Evolutionary conservation across 2,329 filamentous ascomycete species (phyloP).

Genomic region (Triangularia setosa): DNA sequence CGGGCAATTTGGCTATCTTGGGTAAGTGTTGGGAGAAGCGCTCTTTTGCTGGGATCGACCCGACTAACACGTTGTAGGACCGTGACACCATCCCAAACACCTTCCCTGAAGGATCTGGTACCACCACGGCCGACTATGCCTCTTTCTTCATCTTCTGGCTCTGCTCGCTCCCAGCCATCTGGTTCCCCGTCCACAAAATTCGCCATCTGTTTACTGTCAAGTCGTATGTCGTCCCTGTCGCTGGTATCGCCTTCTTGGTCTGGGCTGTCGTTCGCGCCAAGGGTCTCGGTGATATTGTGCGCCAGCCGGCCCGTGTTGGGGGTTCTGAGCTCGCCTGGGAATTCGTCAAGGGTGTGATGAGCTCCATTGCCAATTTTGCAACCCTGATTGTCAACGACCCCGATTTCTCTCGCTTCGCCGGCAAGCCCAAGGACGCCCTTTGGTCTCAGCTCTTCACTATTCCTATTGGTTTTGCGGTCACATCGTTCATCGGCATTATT

Average conservation of each 20-base stretch:
- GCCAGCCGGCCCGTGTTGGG: constrained; percentile 57
- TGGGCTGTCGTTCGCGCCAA: constrained; percentile 81
- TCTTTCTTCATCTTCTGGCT: constrained; percentile 89
- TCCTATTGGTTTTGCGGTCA: constrained; percentile 68
- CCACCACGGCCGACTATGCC: constrained; percentile 69
- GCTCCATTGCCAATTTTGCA: constrained; percentile 84
- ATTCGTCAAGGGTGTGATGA: constrained; percentile 83
- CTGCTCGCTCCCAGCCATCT: constrained; percentile 74
- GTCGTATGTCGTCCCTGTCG: constrained; percentile 74
- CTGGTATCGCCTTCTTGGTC: constrained; percentile 81
- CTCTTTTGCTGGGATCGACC: constrained; percentile 1
- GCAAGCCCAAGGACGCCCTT: constrained; percentile 69
- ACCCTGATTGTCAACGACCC: constrained; percentile 80
- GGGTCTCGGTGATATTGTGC: constrained; percentile 77
- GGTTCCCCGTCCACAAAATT: constrained; percentile 85
- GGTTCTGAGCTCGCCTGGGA: constrained; percentile 75
- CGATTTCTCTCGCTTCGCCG: constrained; percentile 81
- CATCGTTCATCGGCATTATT: constrained; percentile 79
- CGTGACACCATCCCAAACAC: constrained; percentile 60
- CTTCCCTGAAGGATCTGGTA: constrained; percentile 62
- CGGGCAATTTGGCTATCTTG: constrained; percentile 73
- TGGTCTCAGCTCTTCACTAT: constrained; percentile 78
- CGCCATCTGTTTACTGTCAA: constrained; percentile 90
- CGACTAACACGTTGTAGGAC: constrained; percentile 33
- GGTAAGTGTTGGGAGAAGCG: constrained; percentile 36